A percentile compares a stretch with the other conserved stretches of the same genome.
Conservation (phyloP, 2,329 filamentous ascomycete species). For the Zopfia rhizophila region DNA sequence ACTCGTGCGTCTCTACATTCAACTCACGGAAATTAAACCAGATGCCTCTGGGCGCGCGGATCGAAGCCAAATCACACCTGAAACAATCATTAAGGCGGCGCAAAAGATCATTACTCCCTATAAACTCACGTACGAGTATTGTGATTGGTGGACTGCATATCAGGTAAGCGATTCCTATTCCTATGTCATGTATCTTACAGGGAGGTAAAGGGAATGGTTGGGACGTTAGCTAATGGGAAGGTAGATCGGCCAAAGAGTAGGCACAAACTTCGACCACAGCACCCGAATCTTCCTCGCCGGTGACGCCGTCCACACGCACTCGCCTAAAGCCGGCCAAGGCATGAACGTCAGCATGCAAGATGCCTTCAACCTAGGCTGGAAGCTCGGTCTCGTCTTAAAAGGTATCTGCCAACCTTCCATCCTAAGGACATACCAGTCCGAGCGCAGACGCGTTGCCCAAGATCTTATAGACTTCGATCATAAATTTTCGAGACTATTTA, state of each 20-base stretch:
- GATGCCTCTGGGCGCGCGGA: slow-evolving; percentile 62
- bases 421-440: slow-evolving; percentile 63
- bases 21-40: slow-evolving; percentile 63
- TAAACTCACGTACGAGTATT: slow-evolving; percentile 70
- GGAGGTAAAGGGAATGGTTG: too few relatives aligned
- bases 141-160: slow-evolving; percentile 75
- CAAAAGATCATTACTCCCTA: slow-evolving; percentile 75
- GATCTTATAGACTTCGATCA: slow-evolving; percentile 70
- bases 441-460: slow-evolving; percentile 69
- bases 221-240: too few relatives aligned
- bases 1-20: slow-evolving; percentile 72
- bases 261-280: slow-evolving; percentile 64
- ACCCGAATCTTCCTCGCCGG: slow-evolving; percentile 75
- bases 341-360: slow-evolving; percentile 81
- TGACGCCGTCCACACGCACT: slow-evolving; percentile 69
- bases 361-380: slow-evolving; percentile 68
- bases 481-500: slow-evolving; percentile 60
- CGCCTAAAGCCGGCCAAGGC: slow-evolving; percentile 74
- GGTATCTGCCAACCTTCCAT: slow-evolving; percentile 53
- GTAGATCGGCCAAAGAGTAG: slow-evolving; percentile 71
- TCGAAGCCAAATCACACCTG: slow-evolving; percentile 70
- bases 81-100: slow-evolving; percentile 70
- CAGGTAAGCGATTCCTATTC: slow-evolving; percentile 49
- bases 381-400: slow-evolving; percentile 62
- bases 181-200: not conserved